Evolutionary conservation across 495 filamentous ascomycete genomes (phyloP).

Genomic region (Cladorrhinum samala): DNA sequence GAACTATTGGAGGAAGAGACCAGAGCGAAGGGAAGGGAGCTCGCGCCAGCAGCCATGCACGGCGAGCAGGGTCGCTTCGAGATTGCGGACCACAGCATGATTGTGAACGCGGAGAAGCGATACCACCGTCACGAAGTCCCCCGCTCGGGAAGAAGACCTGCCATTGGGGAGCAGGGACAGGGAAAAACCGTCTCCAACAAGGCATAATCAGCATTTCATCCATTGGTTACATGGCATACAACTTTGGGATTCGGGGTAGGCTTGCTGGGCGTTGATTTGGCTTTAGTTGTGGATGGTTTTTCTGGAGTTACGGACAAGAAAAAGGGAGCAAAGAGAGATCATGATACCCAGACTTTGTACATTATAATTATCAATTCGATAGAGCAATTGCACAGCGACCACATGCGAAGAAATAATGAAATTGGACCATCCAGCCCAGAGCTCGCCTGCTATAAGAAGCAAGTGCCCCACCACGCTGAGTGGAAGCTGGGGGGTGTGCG

Average conservation of each 20-base stretch:
- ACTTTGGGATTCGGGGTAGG: too few relatives aligned
- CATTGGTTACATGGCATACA: too few relatives aligned
- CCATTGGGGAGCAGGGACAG: not conserved
- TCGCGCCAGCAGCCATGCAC: constrained; percentile 56
- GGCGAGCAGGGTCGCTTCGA: constrained; percentile 29
- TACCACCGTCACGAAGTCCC: constrained; percentile 32
- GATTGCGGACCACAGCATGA: constrained; percentile 44
- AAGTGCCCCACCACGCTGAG: not conserved
- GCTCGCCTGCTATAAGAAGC: too few relatives aligned
- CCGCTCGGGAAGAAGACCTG: constrained; percentile 20
- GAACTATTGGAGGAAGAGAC: constrained; percentile 31
- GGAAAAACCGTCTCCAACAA: too few relatives aligned
- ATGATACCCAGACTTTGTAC: constrained; percentile 5
- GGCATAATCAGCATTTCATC: too few relatives aligned
- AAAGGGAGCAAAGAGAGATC: not conserved
- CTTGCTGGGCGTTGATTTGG: too few relatives aligned
- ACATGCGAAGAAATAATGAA: too few relatives aligned
- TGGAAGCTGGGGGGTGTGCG: not conserved
- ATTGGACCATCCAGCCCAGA: too few relatives aligned
- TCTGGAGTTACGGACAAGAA: not conserved
- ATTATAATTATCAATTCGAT: too few relatives aligned
- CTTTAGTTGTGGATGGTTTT: not conserved
- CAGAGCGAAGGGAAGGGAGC: constrained; percentile 62
- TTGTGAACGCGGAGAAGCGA: constrained; percentile 37
- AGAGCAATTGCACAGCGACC: too few relatives aligned